Base-by-base conservation (phyloP, 139 green algal species). In the Volvox africanus region DNA sequence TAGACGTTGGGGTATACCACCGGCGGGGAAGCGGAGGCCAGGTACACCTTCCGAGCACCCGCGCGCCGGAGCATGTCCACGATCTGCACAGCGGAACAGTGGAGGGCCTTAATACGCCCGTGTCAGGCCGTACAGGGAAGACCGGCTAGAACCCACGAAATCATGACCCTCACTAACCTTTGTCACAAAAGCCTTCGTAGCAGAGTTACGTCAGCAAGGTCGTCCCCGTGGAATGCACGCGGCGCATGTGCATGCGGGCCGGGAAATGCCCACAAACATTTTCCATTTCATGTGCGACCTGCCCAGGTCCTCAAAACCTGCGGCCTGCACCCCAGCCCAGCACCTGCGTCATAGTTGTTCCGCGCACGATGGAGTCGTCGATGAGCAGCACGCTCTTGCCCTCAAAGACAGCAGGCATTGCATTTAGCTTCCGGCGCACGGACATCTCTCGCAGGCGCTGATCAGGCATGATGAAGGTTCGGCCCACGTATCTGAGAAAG, bases 391-490 rank as follows among this genome's bases (percentile, higher is more conserved):
- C 97, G 9, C 92, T 97, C 93, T 99, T 98, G 82, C 96, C 87
- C 80, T 95, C 88, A 91, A 99, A 99, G 35, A 99, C 97, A 0
- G 95, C 96, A 82, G 96, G 95, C 98, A 99, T 99, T 62, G 98
- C 98, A 91, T 99, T 99, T 28, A 99, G 96, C 96, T 99, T 99
- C 82, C 98, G 95, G n/a, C 97, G 93, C 80, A 99, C 98, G 19
- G 91, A 95, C 93, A 99, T 95, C 97, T 99, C 98, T 30, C 98
- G 93, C 92, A 97, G 97, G 67, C 95, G 94, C 94, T 98, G 97
- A 94, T 99, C 96, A 16, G 98, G 98, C 98, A 99, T 99, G 96
- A 99, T 99, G 96, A 99, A 99, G 81, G 98, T 99, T 89, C 98
- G 97, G 17, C 98, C 98, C 22, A 99, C 98, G 93, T 99, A 99